These are phyloP conservation scores for Coprinellus micaceus DNA, from an alignment of 768 basidiomycete species.

Conservation along the genomic window DNA sequence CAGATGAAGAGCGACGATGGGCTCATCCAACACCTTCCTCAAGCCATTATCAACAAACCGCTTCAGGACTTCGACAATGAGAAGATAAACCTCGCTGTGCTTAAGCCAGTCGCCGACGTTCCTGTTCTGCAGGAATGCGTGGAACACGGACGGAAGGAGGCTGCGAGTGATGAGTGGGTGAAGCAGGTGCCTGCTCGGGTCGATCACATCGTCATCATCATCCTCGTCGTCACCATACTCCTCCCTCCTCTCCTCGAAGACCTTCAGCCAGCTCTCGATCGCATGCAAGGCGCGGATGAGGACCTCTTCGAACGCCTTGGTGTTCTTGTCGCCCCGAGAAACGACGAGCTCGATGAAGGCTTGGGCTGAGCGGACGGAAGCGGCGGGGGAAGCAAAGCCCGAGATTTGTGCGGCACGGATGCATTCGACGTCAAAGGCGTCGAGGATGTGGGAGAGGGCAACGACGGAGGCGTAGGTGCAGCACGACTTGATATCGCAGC, in stretches of 20 bases:
- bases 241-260: constrained; percentile 3
- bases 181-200: constrained; percentile 7
- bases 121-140: constrained; percentile 27
- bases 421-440: constrained; percentile 28
- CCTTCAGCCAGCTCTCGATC: constrained; percentile 19
- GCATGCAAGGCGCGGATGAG: constrained; percentile 21
- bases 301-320: constrained; percentile 22
- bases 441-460: constrained; percentile 31
- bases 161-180: constrained; percentile 9
- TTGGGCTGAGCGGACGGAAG: constrained; percentile 14
- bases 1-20: neutral
- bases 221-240: constrained; percentile 8
- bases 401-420: constrained; percentile 16
- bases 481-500: constrained; percentile 28
- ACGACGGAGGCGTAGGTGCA: constrained; percentile 29
- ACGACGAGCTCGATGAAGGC: constrained; percentile 22
- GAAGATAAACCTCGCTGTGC: constrained; percentile 30
- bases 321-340: constrained; percentile 21
- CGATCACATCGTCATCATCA: constrained; percentile 9
- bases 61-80: constrained; percentile 26
- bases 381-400: constrained; percentile 16
- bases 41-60: constrained; percentile 14
- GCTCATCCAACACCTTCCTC: constrained; percentile 16
- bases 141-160: constrained; percentile 29
- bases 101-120: constrained; percentile 34